These are phyloP conservation scores for Liriodendron chinense DNA, from an alignment of 164 flowering plant species.

Conservation along the genomic window DNA sequence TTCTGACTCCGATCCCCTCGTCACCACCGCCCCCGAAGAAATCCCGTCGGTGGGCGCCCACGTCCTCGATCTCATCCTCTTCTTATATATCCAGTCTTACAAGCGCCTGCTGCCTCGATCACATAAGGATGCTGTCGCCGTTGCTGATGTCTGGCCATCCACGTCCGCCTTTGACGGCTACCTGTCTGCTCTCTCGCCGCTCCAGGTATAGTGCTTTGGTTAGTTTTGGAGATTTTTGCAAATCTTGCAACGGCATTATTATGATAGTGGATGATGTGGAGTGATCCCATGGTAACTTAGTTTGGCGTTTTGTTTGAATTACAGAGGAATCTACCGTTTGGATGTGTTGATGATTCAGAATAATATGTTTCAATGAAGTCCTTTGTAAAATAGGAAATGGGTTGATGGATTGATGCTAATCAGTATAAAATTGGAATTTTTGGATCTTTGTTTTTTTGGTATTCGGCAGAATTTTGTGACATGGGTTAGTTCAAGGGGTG, in stretches of 20 bases:
- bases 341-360: background rate
- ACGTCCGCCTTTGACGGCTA: constrained; percentile 93
- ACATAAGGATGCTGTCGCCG: constrained; percentile 86
- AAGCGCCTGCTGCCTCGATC: constrained; percentile 78
- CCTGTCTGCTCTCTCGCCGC: constrained; percentile 84
- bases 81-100: constrained; percentile 81
- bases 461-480: too few species aligned
- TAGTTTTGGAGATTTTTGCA: background rate
- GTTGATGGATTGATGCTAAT: background rate
- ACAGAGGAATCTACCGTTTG: background rate
- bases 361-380: background rate
- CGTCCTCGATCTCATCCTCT: constrained; percentile 72
- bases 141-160: constrained; percentile 97
- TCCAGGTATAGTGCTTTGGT: constrained; percentile 51
- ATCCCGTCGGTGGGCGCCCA: constrained; percentile 54
- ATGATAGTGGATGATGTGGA: background rate
- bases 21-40: constrained; percentile 31
- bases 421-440: background rate
- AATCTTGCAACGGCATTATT: background rate
- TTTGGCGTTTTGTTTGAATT: background rate
- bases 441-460: background rate
- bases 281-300: background rate
- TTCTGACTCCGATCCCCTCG: constrained; percentile 51
- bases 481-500: too few species aligned
- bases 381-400: background rate